Evolutionary conservation across 768 basidiomycete species (phyloP).

Genomic region (Phylloporus sp.): DNA sequence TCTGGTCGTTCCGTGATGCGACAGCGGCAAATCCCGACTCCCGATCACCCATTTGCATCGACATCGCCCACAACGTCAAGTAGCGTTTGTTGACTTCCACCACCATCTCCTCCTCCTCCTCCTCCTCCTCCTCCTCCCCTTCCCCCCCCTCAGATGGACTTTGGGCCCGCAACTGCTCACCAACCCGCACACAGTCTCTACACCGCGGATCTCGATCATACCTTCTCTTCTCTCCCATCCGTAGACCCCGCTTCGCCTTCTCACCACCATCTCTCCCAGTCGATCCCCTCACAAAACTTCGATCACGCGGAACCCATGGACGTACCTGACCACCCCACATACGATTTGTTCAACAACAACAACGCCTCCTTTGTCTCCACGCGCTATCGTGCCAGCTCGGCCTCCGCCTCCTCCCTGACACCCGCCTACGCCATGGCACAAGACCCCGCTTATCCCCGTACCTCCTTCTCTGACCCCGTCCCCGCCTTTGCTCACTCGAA

Average conservation of each 20-base stretch:
- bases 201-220: slow-evolving; percentile 53
- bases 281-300: slow-evolving; percentile 40
- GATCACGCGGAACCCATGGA: slow-evolving; percentile 55
- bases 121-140: slow-evolving; percentile 26
- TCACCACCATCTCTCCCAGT: slow-evolving; percentile 33
- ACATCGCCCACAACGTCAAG: slow-evolving; percentile 28
- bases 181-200: slow-evolving; percentile 45
- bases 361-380: slow-evolving; percentile 46
- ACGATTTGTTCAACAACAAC: slow-evolving; percentile 61
- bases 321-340: slow-evolving; percentile 53
- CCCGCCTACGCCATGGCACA: slow-evolving; percentile 50
- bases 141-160: slow-evolving; percentile 54
- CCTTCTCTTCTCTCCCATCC: slow-evolving; percentile 47
- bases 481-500: slow-evolving; percentile 53
- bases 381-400: slow-evolving; percentile 69
- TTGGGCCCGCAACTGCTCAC: slow-evolving; percentile 31
- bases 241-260: slow-evolving; percentile 36
- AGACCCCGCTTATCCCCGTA: slow-evolving; percentile 56
- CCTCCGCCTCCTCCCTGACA: slow-evolving; percentile 67
- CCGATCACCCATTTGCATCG: slow-evolving; percentile 50
- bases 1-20: slow-evolving; percentile 35
- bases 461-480: slow-evolving; percentile 57
- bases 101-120: slow-evolving; percentile 28
- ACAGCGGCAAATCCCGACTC: slow-evolving; percentile 52
- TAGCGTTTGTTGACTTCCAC: slow-evolving; percentile 37